phyloP scores from a whole-genome alignment of 164 flowering plant species.

The grape (Vitis vinifera) region ASM3070453v1 NC_081815.1:18990501-18991000 shows the following conservation, averaged over 20 bases:
- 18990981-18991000: too few species aligned
- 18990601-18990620: slow-evolving; percentile 58
- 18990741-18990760: neutral
- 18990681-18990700: neutral
- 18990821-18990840: too few species aligned
- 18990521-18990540: slow-evolving; percentile 22
- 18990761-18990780: too few species aligned
- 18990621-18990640: slow-evolving; percentile 34
- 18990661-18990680: slow-evolving; percentile 13
- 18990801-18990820: too few species aligned
- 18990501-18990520: neutral
- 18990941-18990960: too few species aligned
- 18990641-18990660: slow-evolving; percentile 20
- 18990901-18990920: too few species aligned
- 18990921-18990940: too few species aligned
- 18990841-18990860: too few species aligned
- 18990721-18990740: neutral
- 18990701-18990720: neutral
- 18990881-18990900: too few species aligned
- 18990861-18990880: too few species aligned
- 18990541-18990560: slow-evolving; percentile 41
- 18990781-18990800: too few species aligned
- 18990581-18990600: slow-evolving; percentile 67
- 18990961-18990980: too few species aligned
- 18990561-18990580: slow-evolving; percentile 50